Conservation (phyloP, 352 stramenopile species). For the Pythium phragmitis region DNA sequence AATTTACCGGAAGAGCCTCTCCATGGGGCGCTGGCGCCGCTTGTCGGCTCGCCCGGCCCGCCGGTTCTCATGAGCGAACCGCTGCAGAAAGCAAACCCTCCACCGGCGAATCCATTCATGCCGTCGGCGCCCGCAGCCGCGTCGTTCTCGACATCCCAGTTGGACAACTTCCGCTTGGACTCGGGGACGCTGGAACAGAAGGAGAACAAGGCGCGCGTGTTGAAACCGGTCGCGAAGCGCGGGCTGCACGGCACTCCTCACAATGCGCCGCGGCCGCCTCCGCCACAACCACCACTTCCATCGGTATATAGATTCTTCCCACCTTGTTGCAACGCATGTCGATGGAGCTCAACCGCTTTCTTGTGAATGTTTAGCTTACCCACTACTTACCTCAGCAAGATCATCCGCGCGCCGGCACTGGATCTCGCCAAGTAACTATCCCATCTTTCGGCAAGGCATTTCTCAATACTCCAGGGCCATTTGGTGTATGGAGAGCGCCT, state of each 20-base stretch:
- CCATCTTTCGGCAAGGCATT: conserved; percentile 9
- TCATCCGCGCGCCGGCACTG: background rate
- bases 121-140: background rate
- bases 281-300: conserved; percentile 24
- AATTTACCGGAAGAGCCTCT: conserved; percentile 2
- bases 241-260: conserved; percentile 17
- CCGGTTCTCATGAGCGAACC: conserved; percentile 20
- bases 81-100: conserved; percentile 12
- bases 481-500: conserved; percentile 8
- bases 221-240: conserved; percentile 31
- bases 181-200: conserved; percentile 30
- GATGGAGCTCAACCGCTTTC: background rate
- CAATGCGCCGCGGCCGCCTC: conserved; percentile 27
- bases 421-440: background rate
- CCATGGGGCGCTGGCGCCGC: conserved; percentile 15
- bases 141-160: conserved; percentile 23
- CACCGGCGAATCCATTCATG: conserved; percentile 7
- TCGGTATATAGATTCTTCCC: conserved; percentile 27
- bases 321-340: background rate
- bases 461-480: background rate
- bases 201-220: conserved; percentile 29
- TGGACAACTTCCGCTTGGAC: conserved; percentile 27
- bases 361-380: conserved; percentile 6
- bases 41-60: conserved; percentile 3
- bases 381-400: conserved; percentile 21